Base-by-base conservation (phyloP, 129 eudicot species). In the Dittrichia graveolens region DNA sequence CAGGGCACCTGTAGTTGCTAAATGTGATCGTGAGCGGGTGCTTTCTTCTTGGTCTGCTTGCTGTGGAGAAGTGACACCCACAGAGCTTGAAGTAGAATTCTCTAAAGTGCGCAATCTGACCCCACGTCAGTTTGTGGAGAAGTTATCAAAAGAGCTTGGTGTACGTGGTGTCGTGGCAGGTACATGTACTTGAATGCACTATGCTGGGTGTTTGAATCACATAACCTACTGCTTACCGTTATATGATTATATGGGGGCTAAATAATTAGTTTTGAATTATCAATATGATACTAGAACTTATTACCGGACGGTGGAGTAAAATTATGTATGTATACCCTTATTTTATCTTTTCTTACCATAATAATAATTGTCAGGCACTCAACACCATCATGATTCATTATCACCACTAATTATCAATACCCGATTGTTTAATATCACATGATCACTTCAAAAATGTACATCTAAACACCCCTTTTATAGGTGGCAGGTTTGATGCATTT, bases 161-260 rank as follows among this genome's bases (percentile, higher is more conserved):
- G 89, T 94, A 6, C 80, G 85, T 77, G 99, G 97, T 37, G 99
- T 94, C 62, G 99, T 94, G 38, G 99, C 99, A 82, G 99, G 99
- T 90, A 78, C 50, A 42, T 60, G 8, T 15, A 47, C 67, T 3
- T 46, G 7, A 44, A 46, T 41, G 3, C n/a, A 8, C 1, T 44
- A 24, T 42, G 18, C 2, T n/a, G 3, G 47, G 35, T 69, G 37
- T 50, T 38, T 52, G 8, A 5, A 34, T 19, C 40, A 19, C 13
- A 58, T 24, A 24, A 24, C 31, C 31, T 24, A 24, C 31, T 24
- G 31, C 31, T 24, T 24, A 24, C 2, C 31, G 31, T 12, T 10
- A 34, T 3, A 34, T 3, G 0, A 42, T 16, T 19, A 4, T 16
- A 15, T 42, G 15, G 39, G 53, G 43, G 65, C 11, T 5, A 57